Conservation (phyloP, 208 protist genomes). For the Wallacemonas collosoma region DNA sequence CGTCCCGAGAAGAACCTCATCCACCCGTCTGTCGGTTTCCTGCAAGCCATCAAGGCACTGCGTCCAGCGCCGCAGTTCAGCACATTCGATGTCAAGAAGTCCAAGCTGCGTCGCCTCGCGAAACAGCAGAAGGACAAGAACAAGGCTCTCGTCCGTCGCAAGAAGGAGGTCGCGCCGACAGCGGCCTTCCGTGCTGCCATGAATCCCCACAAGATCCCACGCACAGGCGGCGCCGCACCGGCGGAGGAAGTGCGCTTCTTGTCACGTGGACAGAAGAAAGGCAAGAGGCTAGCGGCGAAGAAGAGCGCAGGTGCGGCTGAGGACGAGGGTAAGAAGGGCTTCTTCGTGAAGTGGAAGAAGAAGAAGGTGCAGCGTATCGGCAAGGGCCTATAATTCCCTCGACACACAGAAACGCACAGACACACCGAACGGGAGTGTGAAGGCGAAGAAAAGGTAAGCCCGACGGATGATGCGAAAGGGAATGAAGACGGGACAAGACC, state of each 20-base stretch:
- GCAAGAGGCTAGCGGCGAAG: conserved; percentile 19
- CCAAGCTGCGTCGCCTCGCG: conserved; percentile 68
- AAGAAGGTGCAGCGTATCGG: conserved; percentile 63
- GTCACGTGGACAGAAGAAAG: conserved; percentile 37
- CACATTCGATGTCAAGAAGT: conserved; percentile 78
- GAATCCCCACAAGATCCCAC: conserved; percentile 80
- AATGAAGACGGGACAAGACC: neutral
- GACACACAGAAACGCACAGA: neutral
- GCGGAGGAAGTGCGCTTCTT: conserved; percentile 64
- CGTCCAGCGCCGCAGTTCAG: conserved; percentile 72
- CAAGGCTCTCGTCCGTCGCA: conserved; percentile 45
- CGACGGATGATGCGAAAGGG: neutral
- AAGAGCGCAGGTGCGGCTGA: conserved; percentile 18
- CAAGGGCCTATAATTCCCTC: conserved; percentile 45
- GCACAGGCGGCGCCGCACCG: conserved; percentile 45
- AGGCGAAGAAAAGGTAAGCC: neutral
- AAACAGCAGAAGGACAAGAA: conserved; percentile 73
- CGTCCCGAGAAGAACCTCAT: conserved; percentile 74
- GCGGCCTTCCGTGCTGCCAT: conserved; percentile 73
- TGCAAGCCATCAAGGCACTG: conserved; percentile 75
- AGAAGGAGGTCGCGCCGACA: conserved; percentile 69
- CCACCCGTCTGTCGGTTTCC: conserved; percentile 68
- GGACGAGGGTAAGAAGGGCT: conserved; percentile 19
- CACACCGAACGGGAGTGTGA: too few species aligned
- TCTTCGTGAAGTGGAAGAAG: conserved; percentile 74